Conservation (phyloP, 305 asterid genomes). For the Solanum hybrid region DNA sequence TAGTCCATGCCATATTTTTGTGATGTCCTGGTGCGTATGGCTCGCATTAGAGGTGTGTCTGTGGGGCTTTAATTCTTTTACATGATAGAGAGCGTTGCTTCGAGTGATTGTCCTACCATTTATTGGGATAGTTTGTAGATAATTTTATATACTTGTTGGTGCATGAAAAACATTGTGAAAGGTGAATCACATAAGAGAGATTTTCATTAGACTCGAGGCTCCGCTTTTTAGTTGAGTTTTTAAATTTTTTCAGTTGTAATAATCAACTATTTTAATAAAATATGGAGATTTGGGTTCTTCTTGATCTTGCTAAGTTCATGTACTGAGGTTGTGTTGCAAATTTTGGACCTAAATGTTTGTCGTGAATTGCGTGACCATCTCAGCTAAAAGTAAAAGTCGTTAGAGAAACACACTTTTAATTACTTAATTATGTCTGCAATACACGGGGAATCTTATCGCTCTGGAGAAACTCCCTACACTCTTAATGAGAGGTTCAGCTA, state of each 20-base stretch:
- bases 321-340: background rate
- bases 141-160: background rate
- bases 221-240: background rate
- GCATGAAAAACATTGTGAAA: background rate
- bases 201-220: background rate
- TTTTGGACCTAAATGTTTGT: background rate
- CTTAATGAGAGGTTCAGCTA: too few species aligned
- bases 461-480: too few species aligned
- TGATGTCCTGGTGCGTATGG: background rate
- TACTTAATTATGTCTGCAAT: too few species aligned
- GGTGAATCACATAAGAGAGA: background rate
- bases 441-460: too few species aligned
- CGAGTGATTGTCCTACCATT: background rate
- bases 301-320: background rate
- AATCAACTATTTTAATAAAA: background rate
- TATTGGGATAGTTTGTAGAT: background rate
- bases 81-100: background rate
- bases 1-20: background rate
- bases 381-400: too few species aligned
- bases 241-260: background rate
- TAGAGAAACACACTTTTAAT: too few species aligned
- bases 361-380: background rate
- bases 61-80: background rate
- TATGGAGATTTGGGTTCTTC: background rate
- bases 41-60: background rate